Percentiles rank a stretch among this genome's conserved stretches.
Conservation (phyloP, 441 rosid genomes). For the Pelargonium cotyledonis region DNA sequence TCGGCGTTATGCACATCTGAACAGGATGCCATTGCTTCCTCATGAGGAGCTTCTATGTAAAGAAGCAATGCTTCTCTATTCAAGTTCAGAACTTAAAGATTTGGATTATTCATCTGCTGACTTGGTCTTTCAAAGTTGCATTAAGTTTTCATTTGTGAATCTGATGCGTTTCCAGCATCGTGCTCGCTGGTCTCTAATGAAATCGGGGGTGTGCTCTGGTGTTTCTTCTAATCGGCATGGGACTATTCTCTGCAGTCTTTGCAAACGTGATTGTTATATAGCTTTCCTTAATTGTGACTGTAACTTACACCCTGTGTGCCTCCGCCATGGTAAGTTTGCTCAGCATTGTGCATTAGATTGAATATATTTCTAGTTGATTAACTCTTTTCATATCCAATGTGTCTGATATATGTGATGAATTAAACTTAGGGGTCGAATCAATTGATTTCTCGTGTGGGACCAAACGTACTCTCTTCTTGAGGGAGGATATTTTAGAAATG, state of each 20-base stretch:
- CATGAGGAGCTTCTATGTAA: slow-evolving; percentile 94
- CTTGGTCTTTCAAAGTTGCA: slow-evolving; percentile 44
- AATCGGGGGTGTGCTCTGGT: slow-evolving; percentile 53
- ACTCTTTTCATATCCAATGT: slow-evolving; percentile 12
- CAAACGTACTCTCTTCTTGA: slow-evolving; percentile 51
- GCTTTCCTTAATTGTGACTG: slow-evolving; percentile 77
- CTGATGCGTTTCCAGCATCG: slow-evolving; percentile 78
- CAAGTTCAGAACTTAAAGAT: slow-evolving; percentile 50
- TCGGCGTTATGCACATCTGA: slow-evolving; percentile 81
- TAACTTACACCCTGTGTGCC: slow-evolving; percentile 68
- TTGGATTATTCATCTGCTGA: slow-evolving; percentile 48
- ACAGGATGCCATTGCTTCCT: slow-evolving; percentile 87
- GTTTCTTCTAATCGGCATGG: slow-evolving; percentile 45
- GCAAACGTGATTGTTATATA: slow-evolving; percentile 92
- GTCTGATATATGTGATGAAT: slow-evolving; percentile 13
- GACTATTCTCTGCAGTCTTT: slow-evolving; percentile 74
- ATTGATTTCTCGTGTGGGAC: slow-evolving; percentile 70
- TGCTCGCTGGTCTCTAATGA: slow-evolving; percentile 76
- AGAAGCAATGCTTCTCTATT: slow-evolving; percentile 77
- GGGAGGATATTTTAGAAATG: slow-evolving; percentile 61
- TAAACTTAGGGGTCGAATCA: slow-evolving; percentile 46
- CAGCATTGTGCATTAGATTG: slow-evolving; percentile 14
- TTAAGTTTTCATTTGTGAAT: slow-evolving; percentile 71
- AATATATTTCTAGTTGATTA: not conserved
- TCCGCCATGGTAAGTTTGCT: slow-evolving; percentile 74